A percentile compares a stretch with the other conserved stretches of the same genome.
Conservation (phyloP, 768 basidiomycete species). For the Suillus brevipes region DNA sequence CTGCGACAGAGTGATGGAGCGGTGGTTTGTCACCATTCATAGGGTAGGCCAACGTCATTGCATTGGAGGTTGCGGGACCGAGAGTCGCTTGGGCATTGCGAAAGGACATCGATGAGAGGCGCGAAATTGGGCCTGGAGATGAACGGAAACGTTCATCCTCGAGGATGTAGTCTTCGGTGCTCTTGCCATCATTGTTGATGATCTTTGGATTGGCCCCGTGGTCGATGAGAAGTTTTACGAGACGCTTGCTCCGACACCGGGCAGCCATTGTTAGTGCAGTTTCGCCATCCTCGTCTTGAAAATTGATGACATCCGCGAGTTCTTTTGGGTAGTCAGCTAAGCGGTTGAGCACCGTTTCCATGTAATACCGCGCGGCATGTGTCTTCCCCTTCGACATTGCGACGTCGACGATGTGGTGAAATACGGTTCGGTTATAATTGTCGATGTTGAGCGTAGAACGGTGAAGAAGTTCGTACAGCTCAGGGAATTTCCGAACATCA, state of each 20-base stretch:
- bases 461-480: conserved; percentile 94
- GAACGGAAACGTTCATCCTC: conserved; percentile 97
- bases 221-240: conserved; percentile 94
- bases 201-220: conserved; percentile 96
- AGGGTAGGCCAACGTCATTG: conserved; percentile 35
- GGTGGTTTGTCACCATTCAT: conserved; percentile 65
- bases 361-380: conserved; percentile 96
- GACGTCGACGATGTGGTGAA: conserved; percentile 97
- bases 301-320: conserved; percentile 96
- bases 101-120: conserved; percentile 66
- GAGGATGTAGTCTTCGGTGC: conserved; percentile 96
- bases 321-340: conserved; percentile 94
- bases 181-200: conserved; percentile 92
- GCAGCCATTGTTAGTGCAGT: conserved; percentile 97
- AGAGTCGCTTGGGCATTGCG: conserved; percentile 67
- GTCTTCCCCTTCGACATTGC: conserved; percentile 98
- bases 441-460: conserved; percentile 99
- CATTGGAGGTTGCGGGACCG: conserved; percentile 27
- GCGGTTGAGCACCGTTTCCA: conserved; percentile 91
- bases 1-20: conserved; percentile 82
- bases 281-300: conserved; percentile 98
- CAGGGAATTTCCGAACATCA: conserved; percentile 97
- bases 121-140: conserved; percentile 78
- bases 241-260: conserved; percentile 89
- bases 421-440: conserved; percentile 94